Evolutionary conservation across 176 grass and related monocot species (phyloP).

Genomic region (bread wheat (Triticum aestivum)): DNA sequence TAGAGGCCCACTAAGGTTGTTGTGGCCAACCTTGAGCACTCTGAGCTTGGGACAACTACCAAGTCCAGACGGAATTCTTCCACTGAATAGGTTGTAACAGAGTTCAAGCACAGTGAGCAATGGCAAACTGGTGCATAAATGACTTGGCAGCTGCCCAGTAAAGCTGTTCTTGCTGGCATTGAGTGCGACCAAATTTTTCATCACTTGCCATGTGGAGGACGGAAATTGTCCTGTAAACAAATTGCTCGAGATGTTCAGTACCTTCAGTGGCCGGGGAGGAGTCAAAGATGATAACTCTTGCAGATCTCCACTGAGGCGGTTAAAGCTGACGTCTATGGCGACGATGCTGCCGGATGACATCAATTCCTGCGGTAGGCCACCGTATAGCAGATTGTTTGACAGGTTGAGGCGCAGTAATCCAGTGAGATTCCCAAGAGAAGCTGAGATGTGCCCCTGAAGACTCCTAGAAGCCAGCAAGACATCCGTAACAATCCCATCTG

Average conservation of each 20-base stretch:
- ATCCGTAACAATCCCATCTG: not conserved
- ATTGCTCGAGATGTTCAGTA: constrained; percentile 56
- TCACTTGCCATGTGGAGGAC: not conserved
- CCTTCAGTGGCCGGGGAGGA: not conserved
- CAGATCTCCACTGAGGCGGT: not conserved
- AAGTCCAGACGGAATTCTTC: not conserved
- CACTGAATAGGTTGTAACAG: constrained; percentile 18
- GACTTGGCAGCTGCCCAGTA: constrained; percentile 10
- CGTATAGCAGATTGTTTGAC: constrained; percentile 1
- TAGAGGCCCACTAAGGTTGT: constrained; percentile 24
- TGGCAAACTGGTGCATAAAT: constrained; percentile 13
- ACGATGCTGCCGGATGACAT: constrained; percentile 1
- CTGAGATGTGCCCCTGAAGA: constrained; percentile 23
- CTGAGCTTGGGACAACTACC: constrained; percentile 5
- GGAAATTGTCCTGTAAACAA: constrained; percentile 26
- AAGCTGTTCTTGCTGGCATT: constrained; percentile 55
- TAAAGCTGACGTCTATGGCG: constrained; percentile 36
- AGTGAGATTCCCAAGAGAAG: not conserved
- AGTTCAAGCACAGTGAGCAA: not conserved
- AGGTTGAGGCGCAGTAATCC: constrained; percentile 14
- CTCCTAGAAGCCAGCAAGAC: not conserved
- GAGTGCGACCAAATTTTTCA: not conserved
- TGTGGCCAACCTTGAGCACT: constrained; percentile 23
- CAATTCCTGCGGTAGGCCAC: not conserved
- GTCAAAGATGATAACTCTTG: not conserved